Evolutionary conservation across 2,329 filamentous ascomycete genomes (phyloP).

Genomic region (Phoma sp.): DNA sequence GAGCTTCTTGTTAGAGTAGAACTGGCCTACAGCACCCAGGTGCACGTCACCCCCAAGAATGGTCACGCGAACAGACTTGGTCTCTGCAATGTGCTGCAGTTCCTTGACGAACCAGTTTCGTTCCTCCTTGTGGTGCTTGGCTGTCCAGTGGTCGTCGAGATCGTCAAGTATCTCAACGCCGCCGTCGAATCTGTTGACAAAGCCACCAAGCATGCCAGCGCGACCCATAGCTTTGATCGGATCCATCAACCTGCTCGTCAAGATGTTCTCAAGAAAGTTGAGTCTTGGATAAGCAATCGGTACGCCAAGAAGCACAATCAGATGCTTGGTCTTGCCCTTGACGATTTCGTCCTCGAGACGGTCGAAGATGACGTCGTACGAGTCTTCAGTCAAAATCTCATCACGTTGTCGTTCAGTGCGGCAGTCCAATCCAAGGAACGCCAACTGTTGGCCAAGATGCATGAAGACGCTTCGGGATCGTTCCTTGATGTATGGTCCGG

Average conservation of each 20-base stretch:
- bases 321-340: slow-evolving; percentile 84
- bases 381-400: slow-evolving; percentile 79
- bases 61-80: slow-evolving; percentile 89
- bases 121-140: slow-evolving; percentile 91
- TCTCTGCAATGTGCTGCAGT: slow-evolving; percentile 88
- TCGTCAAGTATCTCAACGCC: slow-evolving; percentile 92
- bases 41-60: slow-evolving; percentile 95
- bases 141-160: slow-evolving; percentile 96
- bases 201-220: slow-evolving; percentile 76
- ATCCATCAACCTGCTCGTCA: slow-evolving; percentile 86
- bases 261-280: slow-evolving; percentile 68
- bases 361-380: slow-evolving; percentile 86
- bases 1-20: slow-evolving; percentile 85
- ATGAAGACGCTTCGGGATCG: slow-evolving; percentile 85
- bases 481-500: slow-evolving; percentile 90
- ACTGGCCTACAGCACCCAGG: slow-evolving; percentile 88
- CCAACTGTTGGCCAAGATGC: slow-evolving; percentile 77
- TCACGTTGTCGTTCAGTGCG: slow-evolving; percentile 87
- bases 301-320: slow-evolving; percentile 86
- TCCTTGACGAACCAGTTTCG: slow-evolving; percentile 87
- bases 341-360: slow-evolving; percentile 81
- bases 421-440: slow-evolving; percentile 87
- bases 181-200: slow-evolving; percentile 89
- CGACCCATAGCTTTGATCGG: slow-evolving; percentile 88
- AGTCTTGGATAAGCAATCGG: slow-evolving; percentile 55